phyloP scores from a whole-genome alignment of 1,284 basidiomycete genomes.

The Malassezia arunalokei region DNA sequence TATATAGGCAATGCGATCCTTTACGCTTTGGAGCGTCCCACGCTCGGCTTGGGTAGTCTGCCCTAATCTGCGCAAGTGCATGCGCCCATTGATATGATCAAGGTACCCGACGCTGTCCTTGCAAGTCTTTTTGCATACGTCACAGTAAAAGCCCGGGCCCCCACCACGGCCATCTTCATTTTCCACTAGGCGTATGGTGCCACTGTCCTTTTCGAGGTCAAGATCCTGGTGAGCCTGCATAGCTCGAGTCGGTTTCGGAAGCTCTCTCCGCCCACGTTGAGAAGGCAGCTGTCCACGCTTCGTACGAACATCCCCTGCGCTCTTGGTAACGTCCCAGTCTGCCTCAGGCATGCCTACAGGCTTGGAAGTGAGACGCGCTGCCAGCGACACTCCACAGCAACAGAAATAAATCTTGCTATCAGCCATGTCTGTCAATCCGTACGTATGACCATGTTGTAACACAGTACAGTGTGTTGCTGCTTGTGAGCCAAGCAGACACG shows the following conservation, averaged over 20 bases:
- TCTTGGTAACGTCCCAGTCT: background rate
- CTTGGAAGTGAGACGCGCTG: no score
- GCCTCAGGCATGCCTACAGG: background rate
- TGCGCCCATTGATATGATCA: slow-evolving; percentile 88
- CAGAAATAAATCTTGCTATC: background rate
- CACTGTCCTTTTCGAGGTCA: slow-evolving; percentile 31
- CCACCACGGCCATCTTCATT: slow-evolving; percentile 16
- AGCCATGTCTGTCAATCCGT: slow-evolving; percentile 13
- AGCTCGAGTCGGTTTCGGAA: slow-evolving; percentile 32
- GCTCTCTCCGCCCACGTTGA: slow-evolving; percentile 23
- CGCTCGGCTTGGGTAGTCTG: slow-evolving; percentile 83
- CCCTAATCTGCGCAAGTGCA: slow-evolving; percentile 77
- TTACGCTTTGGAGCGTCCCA: slow-evolving; percentile 81
- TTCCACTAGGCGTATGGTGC: slow-evolving; percentile 41
- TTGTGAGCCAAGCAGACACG: slow-evolving; percentile 12
- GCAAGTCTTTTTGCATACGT: slow-evolving; percentile 56
- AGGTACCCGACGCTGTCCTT: slow-evolving; percentile 87
- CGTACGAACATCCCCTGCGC: background rate
- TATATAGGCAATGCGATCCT: slow-evolving; percentile 72
- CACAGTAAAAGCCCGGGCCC: slow-evolving; percentile 47
- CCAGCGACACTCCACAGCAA: background rate
- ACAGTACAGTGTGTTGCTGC: slow-evolving; percentile 9
- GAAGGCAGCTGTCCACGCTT: slow-evolving; percentile 17
- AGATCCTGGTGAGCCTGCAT: slow-evolving; percentile 31
- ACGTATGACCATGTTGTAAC: background rate